These are phyloP conservation scores for Diplodia corticola DNA, from an alignment of 2,329 filamentous ascomycete species.

Conservation along the genomic window DNA sequence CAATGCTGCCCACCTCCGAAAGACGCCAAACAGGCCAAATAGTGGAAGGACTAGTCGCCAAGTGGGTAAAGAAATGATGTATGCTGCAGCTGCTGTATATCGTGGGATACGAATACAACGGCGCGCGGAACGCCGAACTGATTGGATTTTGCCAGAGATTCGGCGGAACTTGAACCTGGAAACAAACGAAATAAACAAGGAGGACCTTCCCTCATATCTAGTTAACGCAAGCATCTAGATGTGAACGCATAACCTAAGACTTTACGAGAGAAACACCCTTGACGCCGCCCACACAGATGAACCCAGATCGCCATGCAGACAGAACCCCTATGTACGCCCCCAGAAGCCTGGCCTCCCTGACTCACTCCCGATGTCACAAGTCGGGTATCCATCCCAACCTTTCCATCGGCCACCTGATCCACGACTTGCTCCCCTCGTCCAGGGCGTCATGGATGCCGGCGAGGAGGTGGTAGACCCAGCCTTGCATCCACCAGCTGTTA, in stretches of 20 bases:
- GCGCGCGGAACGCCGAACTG: too few species aligned
- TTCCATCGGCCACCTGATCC: conserved; percentile 18
- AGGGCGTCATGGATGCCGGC: background rate
- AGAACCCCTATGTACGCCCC: background rate
- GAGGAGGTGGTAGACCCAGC: conserved; percentile 16
- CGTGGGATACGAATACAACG: too few species aligned
- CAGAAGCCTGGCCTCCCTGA: background rate
- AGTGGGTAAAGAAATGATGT: too few species aligned
- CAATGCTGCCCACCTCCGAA: background rate
- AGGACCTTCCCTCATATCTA: too few species aligned
- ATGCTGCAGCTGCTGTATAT: too few species aligned
- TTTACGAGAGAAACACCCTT: background rate
- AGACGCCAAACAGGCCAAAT: too few species aligned
- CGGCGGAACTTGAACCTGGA: too few species aligned
- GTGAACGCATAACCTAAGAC: too few species aligned
- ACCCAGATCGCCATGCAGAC: background rate
- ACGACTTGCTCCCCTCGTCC: conserved; percentile 9
- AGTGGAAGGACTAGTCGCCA: too few species aligned
- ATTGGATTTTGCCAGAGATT: background rate
- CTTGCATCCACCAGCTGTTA: conserved; percentile 8
- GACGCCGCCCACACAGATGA: background rate
- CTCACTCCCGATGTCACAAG: background rate
- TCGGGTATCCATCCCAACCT: conserved; percentile 17
- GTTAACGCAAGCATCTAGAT: too few species aligned
- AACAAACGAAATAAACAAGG: too few species aligned